Evolutionary conservation across 2,329 filamentous ascomycete genomes (phyloP), one percentile per base, ranked within the genome.

Genomic region (Calonectria pseudoreteaudii): DNA sequence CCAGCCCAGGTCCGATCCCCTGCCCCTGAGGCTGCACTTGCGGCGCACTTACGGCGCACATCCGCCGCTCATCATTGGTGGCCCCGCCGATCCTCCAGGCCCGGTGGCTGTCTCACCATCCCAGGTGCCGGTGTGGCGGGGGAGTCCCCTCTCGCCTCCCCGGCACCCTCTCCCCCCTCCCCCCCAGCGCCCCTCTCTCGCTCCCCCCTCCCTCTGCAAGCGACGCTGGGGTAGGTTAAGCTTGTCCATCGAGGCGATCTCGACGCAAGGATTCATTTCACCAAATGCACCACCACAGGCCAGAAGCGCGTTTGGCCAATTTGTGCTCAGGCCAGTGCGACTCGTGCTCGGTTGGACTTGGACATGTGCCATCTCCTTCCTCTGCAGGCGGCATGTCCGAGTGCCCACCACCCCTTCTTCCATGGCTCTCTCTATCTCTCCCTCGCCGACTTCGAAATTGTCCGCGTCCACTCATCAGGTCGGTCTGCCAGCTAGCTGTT

Each of bases 91-190:
- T 69, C 36, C 47, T 47, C 36, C 23, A 23, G 66, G 49, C 38
- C 44, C 44, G 31, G 60, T 69, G 58, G 66, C 71, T 73, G 71
- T 73, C 71, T 73, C 66, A 66, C 50, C 58, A 72, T 68, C 30
- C 23, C n/a, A 62, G 52, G 49, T 58, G 60, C 49, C 69, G 41
- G 36, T 50, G 41, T 49, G 36, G 50, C 38, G 41, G 50, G 38
- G 68, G 26, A 28, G 20, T 44, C 44, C n/a, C 44, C 20, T 23
- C 44, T 47, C 44, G 31, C 20, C 31, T 31, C 56, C 56, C 34
- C 31, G 30, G 16, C 30, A 14, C 34, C 34, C 56, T 36, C 30
- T 34, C 56, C 41, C 41, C 41, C 36, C 9, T 13, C 41, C 36
- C 9, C 36, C 30, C 30, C 30, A 31, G 30, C 30, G 30, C 30